These are phyloP conservation scores for Colletotrichum sp. DNA, from an alignment of 2,329 filamentous ascomycete genomes.

Conservation along the genomic window DNA sequence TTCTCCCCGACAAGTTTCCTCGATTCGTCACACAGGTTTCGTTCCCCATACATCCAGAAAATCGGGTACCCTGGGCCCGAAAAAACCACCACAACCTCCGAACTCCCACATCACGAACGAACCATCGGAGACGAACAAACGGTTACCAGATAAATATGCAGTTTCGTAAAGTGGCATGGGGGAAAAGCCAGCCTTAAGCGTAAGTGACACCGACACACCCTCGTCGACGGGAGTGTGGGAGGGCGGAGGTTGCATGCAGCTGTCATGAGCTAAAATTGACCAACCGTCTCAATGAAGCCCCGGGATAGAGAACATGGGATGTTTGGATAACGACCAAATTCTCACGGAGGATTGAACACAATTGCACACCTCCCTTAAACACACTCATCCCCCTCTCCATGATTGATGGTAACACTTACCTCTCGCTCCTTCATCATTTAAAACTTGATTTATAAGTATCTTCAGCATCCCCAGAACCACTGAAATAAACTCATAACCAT, in stretches of 20 bases:
- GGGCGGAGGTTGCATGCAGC: background rate
- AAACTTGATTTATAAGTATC: no score
- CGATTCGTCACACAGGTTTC: no score
- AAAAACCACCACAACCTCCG: background rate
- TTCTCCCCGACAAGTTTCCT: no score
- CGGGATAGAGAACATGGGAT: no score
- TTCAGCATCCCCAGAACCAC: background rate
- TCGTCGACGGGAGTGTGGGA: background rate
- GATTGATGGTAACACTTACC: background rate
- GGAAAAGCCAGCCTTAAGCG: background rate
- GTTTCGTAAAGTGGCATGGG: background rate
- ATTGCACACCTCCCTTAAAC: background rate
- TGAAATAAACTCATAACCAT: background rate
- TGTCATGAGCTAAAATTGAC: background rate
- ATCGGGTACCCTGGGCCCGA: background rate
- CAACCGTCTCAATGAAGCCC: background rate
- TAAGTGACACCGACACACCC: background rate
- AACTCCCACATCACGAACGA: background rate
- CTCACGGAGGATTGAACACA: background rate
- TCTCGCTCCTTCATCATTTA: background rate
- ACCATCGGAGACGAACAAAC: background rate
- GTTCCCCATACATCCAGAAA: background rate
- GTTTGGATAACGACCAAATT: background rate
- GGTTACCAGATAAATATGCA: fast-evolving
- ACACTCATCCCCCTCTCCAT: fast-evolving